phyloP scores from a whole-genome alignment of 352 stramenopile species.

The Phytophthora cryptogea region DNA sequence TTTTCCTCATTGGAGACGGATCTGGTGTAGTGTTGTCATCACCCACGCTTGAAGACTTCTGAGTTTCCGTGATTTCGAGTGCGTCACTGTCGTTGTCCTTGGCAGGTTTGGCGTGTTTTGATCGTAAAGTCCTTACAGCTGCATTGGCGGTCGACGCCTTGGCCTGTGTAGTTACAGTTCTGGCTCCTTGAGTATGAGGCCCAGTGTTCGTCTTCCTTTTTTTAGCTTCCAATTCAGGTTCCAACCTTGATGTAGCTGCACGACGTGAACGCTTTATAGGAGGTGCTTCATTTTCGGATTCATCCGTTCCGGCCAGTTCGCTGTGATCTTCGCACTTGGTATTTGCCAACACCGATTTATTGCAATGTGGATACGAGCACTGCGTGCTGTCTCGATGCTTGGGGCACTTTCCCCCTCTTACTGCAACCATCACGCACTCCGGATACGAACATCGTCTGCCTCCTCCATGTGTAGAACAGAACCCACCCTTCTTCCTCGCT shows the following conservation, averaged over 20 bases:
- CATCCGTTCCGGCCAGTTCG: background rate
- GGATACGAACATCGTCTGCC: background rate
- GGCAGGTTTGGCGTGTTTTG: too few relatives aligned
- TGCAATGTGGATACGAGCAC: background rate
- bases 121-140: too few relatives aligned
- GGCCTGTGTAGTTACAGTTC: background rate
- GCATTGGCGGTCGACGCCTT: too few relatives aligned
- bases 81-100: background rate
- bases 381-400: background rate
- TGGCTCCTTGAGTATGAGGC: background rate
- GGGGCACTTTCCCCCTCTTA: background rate
- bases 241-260: background rate
- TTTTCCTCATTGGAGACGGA: background rate
- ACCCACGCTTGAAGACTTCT: too few relatives aligned
- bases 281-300: background rate
- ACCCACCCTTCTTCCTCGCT: background rate
- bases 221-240: background rate
- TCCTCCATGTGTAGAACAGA: background rate
- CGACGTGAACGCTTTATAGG: background rate
- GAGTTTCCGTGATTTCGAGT: too few relatives aligned
- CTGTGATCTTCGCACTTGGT: background rate
- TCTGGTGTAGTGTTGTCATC: background rate
- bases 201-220: background rate
- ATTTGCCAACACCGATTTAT: background rate
- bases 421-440: background rate